Base-by-base conservation (phyloP, 2,329 filamentous ascomycete genomes). In the Diaporthe destruens region DNA sequence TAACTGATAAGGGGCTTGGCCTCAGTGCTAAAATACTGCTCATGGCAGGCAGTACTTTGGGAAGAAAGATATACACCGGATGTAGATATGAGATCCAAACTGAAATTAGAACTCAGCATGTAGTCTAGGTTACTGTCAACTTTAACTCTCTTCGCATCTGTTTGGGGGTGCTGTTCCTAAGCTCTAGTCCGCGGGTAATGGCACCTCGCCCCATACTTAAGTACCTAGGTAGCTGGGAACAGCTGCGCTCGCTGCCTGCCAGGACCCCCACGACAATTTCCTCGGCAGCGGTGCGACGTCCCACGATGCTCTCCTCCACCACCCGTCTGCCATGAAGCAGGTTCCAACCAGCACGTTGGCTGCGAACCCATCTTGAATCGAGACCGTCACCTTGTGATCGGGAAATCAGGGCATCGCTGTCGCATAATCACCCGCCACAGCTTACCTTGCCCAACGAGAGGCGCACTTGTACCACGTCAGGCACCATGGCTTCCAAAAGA, bases 401-500 rank as follows among this genome's bases (percentile, higher is more conserved):
- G 56, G 36, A 16, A 12, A 51, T 5, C 34, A 12, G 9, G 39
- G 18, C 20, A 20, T 34, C 18, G 25, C 44, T 36, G 20, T 51
- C 32, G 18, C 18, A 65, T 34, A 34, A 34, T 23, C 42, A 16
- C 29, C 25, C 42, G 42, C 20, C 29, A 36, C 25, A 51, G 39
- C 59, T 4, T 34, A 49, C 20, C 44, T 5, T 18, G 16, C 20
- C 44, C 20, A 65, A 25, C 29, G 42, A 36, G 29, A 18, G 20
- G 44, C 61, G n/a, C 29, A 34, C 44, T 6, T 18, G 14, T 7
- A 6, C 23, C 44, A 51, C 14, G 12, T 12, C 20, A 55, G 18
- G 53, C 53, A 71, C 25, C 42, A 75, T 70, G 61, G 76, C 80
- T 23, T 84, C 84, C 59, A 92, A 92, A 80, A 89, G 88, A 77